Conservation (phyloP, 2,329 filamentous ascomycete species). For the Monosporascus sp. region DNA sequence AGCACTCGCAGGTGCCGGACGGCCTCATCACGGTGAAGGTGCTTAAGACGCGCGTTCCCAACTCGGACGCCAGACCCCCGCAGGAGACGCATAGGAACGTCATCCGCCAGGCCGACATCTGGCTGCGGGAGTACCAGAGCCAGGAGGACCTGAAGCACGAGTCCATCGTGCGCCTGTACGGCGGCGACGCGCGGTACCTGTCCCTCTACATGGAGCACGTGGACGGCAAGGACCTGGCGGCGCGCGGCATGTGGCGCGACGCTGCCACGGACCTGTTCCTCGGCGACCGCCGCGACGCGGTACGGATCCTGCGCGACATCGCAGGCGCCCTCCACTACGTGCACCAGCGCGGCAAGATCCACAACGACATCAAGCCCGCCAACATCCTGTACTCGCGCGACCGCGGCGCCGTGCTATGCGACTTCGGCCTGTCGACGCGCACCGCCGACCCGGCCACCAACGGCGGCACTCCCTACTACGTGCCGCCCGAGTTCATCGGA, state of each 20-base stretch:
- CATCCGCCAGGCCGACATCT: conserved; percentile 55
- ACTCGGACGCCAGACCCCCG: conserved; percentile 34
- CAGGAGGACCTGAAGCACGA: conserved; percentile 51
- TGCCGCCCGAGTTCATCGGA: conserved; percentile 57
- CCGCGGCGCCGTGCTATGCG: conserved; percentile 54
- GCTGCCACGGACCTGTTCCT: conserved; percentile 43
- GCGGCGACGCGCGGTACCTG: conserved; percentile 54
- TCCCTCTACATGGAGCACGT: conserved; percentile 59
- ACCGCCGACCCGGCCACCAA: conserved; percentile 40
- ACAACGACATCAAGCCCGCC: conserved; percentile 59
- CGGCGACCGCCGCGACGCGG: conserved; percentile 43
- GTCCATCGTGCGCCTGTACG: conserved; percentile 54
- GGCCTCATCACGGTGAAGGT: conserved; percentile 57
- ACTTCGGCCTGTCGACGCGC: conserved; percentile 52
- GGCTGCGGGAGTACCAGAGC: conserved; percentile 52
- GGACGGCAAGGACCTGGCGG: conserved; percentile 49
- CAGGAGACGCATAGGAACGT: conserved; percentile 49
- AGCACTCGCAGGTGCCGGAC: conserved; percentile 47
- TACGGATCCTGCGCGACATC: conserved; percentile 50
- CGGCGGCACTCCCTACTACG: conserved; percentile 57
- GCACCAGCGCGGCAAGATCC: conserved; percentile 47
- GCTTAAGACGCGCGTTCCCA: conserved; percentile 46
- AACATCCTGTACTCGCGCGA: conserved; percentile 57
- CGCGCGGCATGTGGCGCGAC: conserved; percentile 44
- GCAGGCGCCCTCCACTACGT: conserved; percentile 51